Evolutionary conservation across 352 stramenopile genomes (phyloP), one percentile per base, ranked within the genome.

Genomic region (Thalassiosira exigua): DNA sequence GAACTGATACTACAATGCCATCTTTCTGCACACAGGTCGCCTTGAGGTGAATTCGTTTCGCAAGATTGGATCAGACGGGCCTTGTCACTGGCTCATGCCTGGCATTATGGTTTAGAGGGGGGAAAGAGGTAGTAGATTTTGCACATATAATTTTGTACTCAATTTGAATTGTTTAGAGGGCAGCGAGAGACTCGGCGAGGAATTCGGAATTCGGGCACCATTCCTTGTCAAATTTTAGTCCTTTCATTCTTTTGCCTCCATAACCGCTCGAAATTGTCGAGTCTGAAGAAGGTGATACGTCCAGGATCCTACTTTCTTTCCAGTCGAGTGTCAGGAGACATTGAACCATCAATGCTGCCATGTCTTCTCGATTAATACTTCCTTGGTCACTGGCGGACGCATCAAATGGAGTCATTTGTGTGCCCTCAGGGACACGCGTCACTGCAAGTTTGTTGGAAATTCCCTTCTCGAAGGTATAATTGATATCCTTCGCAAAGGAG

Each of bases 401-500:
- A 33, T 52, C 30, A 50, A 29, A 39, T 22, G 46, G 33, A 21
- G 19, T 42, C 12, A 81, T 50, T 22, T 14, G 52, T 36, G 58
- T 54, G 36, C 57, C 65, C n/a, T 12, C 30, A 30, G 64, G 44
- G 17, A 73, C 29, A 70, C 17, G 29, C 5, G 32, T 29, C 3
- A 84, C 54, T 3, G 4, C 42, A 33, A 84, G 46, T 53, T 67
- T 79, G 14, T 79, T 70, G 9, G 48, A 69, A 24, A 91, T 65
- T 14, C 86, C 87, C 50, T 91, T 90, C 26, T 81, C 68, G 77
- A 87, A 93, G 1, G 85, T 86, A 42, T 89, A 91, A 4, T 69
- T 69, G 14, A 65, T 61, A 60, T 84, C 68, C 52, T 82, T 88
- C 12, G 81, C 77, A 11, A 93, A 62, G 42, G 44, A 17, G 27